These are phyloP conservation scores for Seminavis robusta DNA, from an alignment of 108 stramenopile species.

Conservation along the genomic window DNA sequence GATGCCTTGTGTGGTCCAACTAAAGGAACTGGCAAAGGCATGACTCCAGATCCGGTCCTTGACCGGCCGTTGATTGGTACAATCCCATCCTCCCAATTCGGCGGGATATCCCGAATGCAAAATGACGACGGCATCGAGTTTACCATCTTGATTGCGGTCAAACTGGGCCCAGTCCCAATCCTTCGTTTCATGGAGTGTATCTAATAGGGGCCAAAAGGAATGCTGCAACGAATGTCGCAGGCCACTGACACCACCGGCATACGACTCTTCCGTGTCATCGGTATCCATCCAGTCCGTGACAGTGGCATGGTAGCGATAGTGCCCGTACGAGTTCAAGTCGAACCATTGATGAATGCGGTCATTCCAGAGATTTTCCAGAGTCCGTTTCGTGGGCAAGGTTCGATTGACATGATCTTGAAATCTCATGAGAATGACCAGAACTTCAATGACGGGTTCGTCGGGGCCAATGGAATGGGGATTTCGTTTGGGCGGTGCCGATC, in stretches of 20 bases:
- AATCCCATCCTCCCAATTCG: constrained; percentile 58
- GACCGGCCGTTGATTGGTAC: constrained; percentile 15
- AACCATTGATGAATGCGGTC: constrained; percentile 16
- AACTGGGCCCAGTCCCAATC: constrained; percentile 18
- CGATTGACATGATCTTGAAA: constrained; percentile 27
- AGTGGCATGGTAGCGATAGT: constrained; percentile 4
- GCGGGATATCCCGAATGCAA: constrained; percentile 72
- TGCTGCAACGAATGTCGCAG: constrained; percentile 7
- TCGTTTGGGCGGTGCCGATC: neutral
- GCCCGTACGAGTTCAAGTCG: constrained; percentile 19
- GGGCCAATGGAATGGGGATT: neutral
- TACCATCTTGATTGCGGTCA: constrained; percentile 29
- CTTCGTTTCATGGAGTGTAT: neutral
- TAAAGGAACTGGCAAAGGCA: neutral
- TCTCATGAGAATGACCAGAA: constrained; percentile 17
- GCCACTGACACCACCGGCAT: constrained; percentile 2
- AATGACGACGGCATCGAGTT: constrained; percentile 50
- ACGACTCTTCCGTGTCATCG: neutral
- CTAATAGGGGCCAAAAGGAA: neutral
- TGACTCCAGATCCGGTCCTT: constrained; percentile 11
- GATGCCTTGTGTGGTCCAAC: constrained; percentile 19
- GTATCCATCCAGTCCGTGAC: constrained; percentile 22
- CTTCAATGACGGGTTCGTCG: constrained; percentile 1
- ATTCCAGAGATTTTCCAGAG: constrained; percentile 23
- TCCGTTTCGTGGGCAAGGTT: constrained; percentile 9